Evolutionary conservation across 345 rosid genomes (phyloP).

Genomic region (Salix purpurea): DNA sequence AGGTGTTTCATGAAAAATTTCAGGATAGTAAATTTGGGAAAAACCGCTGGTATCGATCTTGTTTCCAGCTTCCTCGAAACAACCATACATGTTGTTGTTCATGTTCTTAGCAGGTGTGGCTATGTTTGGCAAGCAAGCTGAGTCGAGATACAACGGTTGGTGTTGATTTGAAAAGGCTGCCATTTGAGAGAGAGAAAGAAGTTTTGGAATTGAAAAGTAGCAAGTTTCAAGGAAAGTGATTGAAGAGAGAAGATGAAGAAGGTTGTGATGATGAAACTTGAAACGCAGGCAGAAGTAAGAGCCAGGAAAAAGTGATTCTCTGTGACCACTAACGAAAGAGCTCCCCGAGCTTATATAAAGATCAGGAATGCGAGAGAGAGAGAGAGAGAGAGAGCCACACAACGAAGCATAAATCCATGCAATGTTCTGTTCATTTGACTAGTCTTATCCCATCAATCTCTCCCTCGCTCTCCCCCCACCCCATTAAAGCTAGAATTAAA

Average conservation of each 20-base stretch:
- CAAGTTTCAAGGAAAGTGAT: conserved; percentile 31
- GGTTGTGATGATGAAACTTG: conserved; percentile 12
- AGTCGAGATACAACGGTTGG: conserved; percentile 44
- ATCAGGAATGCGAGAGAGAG: background rate
- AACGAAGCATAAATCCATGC: conserved; percentile 1
- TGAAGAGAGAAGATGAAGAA: conserved; percentile 4
- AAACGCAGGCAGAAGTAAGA: conserved; percentile 2
- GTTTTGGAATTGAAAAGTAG: conserved; percentile 19
- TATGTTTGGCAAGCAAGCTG: conserved; percentile 32
- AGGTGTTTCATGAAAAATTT: conserved; percentile 3
- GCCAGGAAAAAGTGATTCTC: conserved; percentile 21
- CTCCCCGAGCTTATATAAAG: conserved; percentile 24
- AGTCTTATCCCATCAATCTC: conserved; percentile 20
- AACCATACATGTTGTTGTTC: conserved; percentile 22
- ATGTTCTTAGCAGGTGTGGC: background rate
- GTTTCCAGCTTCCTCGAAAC: conserved; percentile 25
- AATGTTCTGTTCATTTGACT: conserved; percentile 23
- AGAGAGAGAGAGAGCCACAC: background rate
- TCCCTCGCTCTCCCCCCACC: background rate
- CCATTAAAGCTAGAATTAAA: background rate
- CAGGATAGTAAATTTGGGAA: conserved; percentile 31
- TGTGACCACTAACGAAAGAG: conserved; percentile 8
- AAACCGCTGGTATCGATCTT: conserved; percentile 16
- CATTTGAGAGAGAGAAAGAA: conserved; percentile 26
- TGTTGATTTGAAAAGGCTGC: conserved; percentile 52